phyloP scores from a whole-genome alignment of 106 monocot species.

The Apostasia ramifera region DNA sequence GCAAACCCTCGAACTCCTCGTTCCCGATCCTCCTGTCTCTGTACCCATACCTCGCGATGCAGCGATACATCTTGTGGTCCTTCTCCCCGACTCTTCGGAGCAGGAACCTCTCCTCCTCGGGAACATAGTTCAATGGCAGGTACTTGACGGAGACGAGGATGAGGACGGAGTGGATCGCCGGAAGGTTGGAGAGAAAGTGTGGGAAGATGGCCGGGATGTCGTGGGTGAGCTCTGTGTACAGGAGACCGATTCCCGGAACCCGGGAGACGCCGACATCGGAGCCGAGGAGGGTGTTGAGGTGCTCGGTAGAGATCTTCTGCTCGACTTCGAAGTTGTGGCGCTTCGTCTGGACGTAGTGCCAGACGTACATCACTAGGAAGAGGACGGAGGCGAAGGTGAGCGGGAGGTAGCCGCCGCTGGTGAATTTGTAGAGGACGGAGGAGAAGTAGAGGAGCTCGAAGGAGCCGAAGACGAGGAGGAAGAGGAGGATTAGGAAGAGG shows the following conservation, averaged over 20 bases:
- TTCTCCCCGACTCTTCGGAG: constrained; percentile 15
- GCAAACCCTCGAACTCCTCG: constrained; percentile 26
- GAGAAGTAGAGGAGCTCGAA: constrained; percentile 62
- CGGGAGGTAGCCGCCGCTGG: constrained; percentile 53
- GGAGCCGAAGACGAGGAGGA: constrained; percentile 32
- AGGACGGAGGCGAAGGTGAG: constrained; percentile 39
- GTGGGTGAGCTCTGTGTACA: constrained; percentile 54
- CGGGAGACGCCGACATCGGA: constrained; percentile 27
- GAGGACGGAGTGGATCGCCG: constrained; percentile 49
- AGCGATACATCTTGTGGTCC: constrained; percentile 12
- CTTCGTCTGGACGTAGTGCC: constrained; percentile 58
- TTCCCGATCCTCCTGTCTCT: constrained; percentile 18
- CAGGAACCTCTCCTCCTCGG: constrained; percentile 27
- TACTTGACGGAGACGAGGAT: constrained; percentile 55
- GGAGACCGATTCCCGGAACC: constrained; percentile 54
- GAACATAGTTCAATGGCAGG: constrained; percentile 29
- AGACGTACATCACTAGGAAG: constrained; percentile 51
- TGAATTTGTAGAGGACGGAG: constrained; percentile 53
- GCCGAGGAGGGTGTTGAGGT: constrained; percentile 27
- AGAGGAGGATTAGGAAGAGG: constrained; percentile 23
- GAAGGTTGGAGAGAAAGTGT: constrained; percentile 60
- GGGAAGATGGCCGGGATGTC: constrained; percentile 70
- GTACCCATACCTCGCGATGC: constrained; percentile 57
- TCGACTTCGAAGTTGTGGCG: constrained; percentile 52
- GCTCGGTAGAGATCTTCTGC: constrained; percentile 39